phyloP scores from a whole-genome alignment of 2,329 filamentous ascomycete genomes.

The Emericellopsis cladophorae region DNA sequence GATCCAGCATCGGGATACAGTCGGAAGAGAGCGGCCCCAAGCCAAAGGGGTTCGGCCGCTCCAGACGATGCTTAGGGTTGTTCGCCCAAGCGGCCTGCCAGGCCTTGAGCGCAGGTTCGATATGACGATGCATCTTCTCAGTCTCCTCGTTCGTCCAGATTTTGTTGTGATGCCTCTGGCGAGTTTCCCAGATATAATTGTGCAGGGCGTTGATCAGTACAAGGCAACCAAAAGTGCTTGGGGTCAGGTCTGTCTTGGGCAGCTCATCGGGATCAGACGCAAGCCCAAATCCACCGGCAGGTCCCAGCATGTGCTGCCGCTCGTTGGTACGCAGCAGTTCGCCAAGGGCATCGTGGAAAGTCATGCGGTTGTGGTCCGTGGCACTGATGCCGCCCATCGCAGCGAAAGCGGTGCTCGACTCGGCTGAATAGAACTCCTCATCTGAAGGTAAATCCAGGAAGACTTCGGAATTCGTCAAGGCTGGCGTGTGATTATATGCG shows the following conservation, averaged over 20 bases:
- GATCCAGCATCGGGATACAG: slow-evolving; percentile 78
- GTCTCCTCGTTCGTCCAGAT: slow-evolving; percentile 88
- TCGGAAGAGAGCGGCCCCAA: slow-evolving; percentile 76
- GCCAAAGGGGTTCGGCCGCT: slow-evolving; percentile 74
- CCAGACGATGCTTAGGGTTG: slow-evolving; percentile 72
- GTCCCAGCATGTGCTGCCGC: slow-evolving; percentile 28
- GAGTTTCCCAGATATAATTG: slow-evolving; percentile 97
- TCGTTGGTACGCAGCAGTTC: slow-evolving; percentile 69
- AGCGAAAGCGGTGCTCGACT: slow-evolving; percentile 71
- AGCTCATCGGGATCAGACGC: slow-evolving; percentile 21
- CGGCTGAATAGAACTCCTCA: slow-evolving; percentile 79
- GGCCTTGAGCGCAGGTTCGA: slow-evolving; percentile 83
- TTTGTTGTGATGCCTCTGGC: slow-evolving; percentile 77
- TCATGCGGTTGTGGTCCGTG: slow-evolving; percentile 57
- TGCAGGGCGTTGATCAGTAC: slow-evolving; percentile 89
- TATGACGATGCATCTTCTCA: slow-evolving; percentile 90
- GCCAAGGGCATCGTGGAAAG: slow-evolving; percentile 73
- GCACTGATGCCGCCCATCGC: slow-evolving; percentile 60
- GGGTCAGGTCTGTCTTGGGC: slow-evolving; percentile 52
- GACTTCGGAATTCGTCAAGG: slow-evolving; percentile 89
- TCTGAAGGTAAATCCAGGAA: slow-evolving; percentile 81
- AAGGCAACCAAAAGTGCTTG: slow-evolving; percentile 85
- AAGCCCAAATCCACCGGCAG: not conserved
- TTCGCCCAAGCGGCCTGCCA: slow-evolving; percentile 91
- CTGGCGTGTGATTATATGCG: slow-evolving; percentile 84